Base-by-base conservation (phyloP, 2,329 filamentous ascomycete genomes). In the Ascosphaera acerosa region DNA sequence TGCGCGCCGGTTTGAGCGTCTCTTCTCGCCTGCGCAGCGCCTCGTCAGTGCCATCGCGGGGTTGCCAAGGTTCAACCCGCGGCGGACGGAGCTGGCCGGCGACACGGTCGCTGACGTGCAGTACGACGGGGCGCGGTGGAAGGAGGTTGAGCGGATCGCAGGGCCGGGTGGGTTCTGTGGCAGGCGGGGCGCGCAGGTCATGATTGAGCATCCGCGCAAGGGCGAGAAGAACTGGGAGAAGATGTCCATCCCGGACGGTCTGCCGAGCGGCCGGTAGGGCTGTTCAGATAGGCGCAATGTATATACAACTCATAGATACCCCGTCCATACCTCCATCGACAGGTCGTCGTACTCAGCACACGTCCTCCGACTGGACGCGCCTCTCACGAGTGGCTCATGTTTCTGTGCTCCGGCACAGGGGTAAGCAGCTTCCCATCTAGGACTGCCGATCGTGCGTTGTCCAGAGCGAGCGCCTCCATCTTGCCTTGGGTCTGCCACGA, bases 381-480 rank as follows among this genome's bases (percentile, higher is more conserved):
- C n/a, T n/a, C n/a, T n/a, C n/a, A n/a, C n/a, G n/a, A n/a, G n/a
- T n/a, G n/a, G n/a, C n/a, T n/a, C 33, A 28, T 22, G 10, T 58
- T 51, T 32, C 49, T 57, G 50, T 84, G 76, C 52, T 84, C 77
- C 1, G 66, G 62, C n/a, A 84, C 75, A 14, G 72, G 64, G 37
- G 62, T 76, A 46, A 63, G 66, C 42, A 82, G 45, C 39, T 57
- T 64, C 0, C 70, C 70, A 30, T 59, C 59, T 38, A 64, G 57
- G 4, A 82, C 40, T 2, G 70, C 76, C 39, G 58, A 51, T 15
- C 61, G 57, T 18, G 81, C 61, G 44, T 87, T 84, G 18, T 59
- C 61, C 40, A 84, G 70, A 23, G 66, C 63, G 70, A 70, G 78
- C 44, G 69, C 61, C 52, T 84, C 77, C 76, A 84, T 67, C 6